Evolutionary conservation across 345 rosid species (phyloP), one percentile per base, ranked within the genome.

Genomic region (Eucalyptus curtisii): DNA sequence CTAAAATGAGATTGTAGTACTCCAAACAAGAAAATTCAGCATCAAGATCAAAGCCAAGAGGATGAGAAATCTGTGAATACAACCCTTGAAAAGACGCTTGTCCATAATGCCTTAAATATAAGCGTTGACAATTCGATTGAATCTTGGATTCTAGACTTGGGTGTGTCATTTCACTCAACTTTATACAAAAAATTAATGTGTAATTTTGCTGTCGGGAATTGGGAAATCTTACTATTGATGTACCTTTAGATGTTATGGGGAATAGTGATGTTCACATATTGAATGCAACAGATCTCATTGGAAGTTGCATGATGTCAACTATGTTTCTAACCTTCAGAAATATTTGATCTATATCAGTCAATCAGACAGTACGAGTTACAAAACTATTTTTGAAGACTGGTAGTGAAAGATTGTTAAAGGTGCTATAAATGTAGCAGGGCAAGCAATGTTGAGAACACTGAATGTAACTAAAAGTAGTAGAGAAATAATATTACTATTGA

Each of bases 211-310:
- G 1, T 1, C 4, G 0, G 48, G 9, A 47, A 87, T 53, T 45
- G 22, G 45, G 40, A 90, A 85, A 53, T 81, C 9, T 87, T 6
- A 49, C 3, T 42, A 12, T 4, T 66, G 22, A 66, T 87, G n/a
- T 87, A 37, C 8, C 66, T 16, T 8, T 64, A 10, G 49, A 84
- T 30, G 50, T 87, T 8, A 40, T n/a, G 2, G 8, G 49, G 33
- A 44, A 87, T 33, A 40, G 80, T 40, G 68, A 53, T 79, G 53
- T 88, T 50, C 30, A 0, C 19, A 82, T 50, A 31, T 37, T n/a
- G 45, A 42, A 31, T 12, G 12, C 22, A 31, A 68, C 7, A 0
- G 2, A 8, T 40, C 10, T 12, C 3, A 10, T 1, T 82, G 49
- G n/a, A 52, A 13, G 7, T 4, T 85, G 31, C 17, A 87, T 4